A percentile compares a stretch with the other conserved stretches of the same genome.
Evolutionary conservation across 768 basidiomycete species (phyloP).

Genomic region (Hericium rajendrae): DNA sequence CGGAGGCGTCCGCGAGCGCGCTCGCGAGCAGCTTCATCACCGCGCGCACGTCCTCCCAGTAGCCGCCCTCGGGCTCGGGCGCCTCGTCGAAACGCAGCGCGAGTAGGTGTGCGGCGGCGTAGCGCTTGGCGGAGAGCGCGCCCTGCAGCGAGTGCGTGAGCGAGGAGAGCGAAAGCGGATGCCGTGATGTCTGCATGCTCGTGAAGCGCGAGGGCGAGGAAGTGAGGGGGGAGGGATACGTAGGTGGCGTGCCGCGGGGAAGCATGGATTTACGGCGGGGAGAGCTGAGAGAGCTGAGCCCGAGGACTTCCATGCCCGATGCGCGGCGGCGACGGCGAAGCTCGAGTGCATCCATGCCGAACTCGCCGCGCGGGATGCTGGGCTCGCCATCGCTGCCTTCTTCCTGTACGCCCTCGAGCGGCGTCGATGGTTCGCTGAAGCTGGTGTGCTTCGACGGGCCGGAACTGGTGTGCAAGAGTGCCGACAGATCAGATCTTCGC

Average conservation of each 20-base stretch:
- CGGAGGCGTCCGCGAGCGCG: constrained; percentile 55
- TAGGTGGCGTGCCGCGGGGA: constrained; percentile 3
- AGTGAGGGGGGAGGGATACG: constrained; percentile 10
- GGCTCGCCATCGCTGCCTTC: constrained; percentile 22
- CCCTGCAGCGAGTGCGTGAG: constrained; percentile 51
- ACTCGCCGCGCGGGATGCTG: constrained; percentile 27
- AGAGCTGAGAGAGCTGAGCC: constrained; percentile 26
- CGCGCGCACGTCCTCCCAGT: constrained; percentile 79
- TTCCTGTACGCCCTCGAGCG: constrained; percentile 31
- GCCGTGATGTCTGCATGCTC: constrained; percentile 44
- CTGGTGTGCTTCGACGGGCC: constrained; percentile 18
- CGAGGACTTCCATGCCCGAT: constrained; percentile 42
- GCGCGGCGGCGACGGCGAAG: constrained; percentile 45
- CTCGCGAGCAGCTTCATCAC: constrained; percentile 63
- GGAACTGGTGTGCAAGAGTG: constrained; percentile 26
- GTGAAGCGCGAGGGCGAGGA: constrained; percentile 50
- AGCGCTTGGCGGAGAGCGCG: constrained; percentile 65
- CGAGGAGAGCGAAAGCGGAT: constrained; percentile 59
- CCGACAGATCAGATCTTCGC: constrained; percentile 44
- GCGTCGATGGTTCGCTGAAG: constrained; percentile 34
- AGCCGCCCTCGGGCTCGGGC: constrained; percentile 49
- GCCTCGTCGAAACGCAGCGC: constrained; percentile 55
- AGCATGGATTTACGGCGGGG: constrained; percentile 13
- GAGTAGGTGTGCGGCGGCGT: constrained; percentile 70
- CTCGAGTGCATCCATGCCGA: constrained; percentile 54